Evolutionary conservation across 352 stramenopile genomes (phyloP), one percentile per base, ranked within the genome.

Genomic region (Phytopythium boreale): DNA sequence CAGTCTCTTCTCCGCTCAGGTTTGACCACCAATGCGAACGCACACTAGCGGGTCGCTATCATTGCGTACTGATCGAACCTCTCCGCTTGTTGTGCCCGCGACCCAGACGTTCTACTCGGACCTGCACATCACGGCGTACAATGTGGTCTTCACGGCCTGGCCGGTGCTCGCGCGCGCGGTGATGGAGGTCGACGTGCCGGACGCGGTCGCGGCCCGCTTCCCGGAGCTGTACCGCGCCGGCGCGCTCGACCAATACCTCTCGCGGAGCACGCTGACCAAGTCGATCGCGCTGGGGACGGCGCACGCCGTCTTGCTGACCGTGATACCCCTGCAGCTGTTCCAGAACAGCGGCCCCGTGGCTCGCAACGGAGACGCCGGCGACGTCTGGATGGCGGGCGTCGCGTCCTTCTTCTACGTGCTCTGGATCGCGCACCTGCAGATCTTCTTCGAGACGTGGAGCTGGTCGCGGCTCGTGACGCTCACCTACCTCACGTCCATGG

Each of bases 381-480:
- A 92, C 66, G 73, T 98, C n/a, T 95, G 93, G 72, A 81, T 80
- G 51, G 84, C 95, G 52, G 96, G 96, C 58, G 93, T 96, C 12
- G 88, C 92, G 7, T 93, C 93, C 12, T 99, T 98, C 79, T 96
- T 93, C 59, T 93, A 89, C 66, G 87, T 98, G 31, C 83, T 99
- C 15, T 83, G 95, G 1, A 77, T 98, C n/a, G 87, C 98, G 26
- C 97, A 97, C 57, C 80, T 97, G 64, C 82, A 93, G 70, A 89
- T 94, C 24, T 91, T 75, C 56, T 74, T 78, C 36, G 80, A 94
- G 65, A 94, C 84, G 43, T 90, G 80, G 86, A 87, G 91, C 64
- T 94, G 86, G 86, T 88, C 84, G 22, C 67, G 53, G 14, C 27
- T 87, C 15, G 73, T 85, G 2, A 34, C 60, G 20, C 57, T 71